These are phyloP conservation scores for Colletotrichum echinochloae DNA, from an alignment of 2,329 filamentous ascomycete genomes.

Conservation along the genomic window DNA sequence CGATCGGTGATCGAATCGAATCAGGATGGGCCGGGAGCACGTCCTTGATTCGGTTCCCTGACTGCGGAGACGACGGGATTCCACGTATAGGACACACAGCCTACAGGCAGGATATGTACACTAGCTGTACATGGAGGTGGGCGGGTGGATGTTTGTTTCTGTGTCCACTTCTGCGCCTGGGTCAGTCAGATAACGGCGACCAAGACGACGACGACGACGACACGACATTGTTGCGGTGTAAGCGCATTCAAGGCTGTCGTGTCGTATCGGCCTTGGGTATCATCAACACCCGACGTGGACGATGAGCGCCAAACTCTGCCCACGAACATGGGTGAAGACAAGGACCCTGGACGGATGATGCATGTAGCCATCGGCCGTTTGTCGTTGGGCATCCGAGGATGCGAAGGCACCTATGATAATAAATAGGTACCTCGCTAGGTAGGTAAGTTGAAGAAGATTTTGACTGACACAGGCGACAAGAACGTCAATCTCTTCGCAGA, in stretches of 20 bases:
- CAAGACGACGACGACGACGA: conserved; percentile 1
- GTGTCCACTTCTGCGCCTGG: conserved; percentile 23
- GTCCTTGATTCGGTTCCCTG: conserved; percentile 25
- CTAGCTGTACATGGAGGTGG: too few species aligned
- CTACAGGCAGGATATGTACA: too few species aligned
- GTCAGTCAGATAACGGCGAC: conserved; percentile 3
- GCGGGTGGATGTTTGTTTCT: conserved; percentile 24
- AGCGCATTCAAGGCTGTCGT: conserved; percentile 5
- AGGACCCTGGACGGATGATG: neutral
- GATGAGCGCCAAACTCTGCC: neutral
- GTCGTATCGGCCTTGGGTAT: neutral
- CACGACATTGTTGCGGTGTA: conserved; percentile 27
- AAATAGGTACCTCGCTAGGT: too few species aligned
- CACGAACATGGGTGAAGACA: neutral
- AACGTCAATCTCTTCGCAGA: conserved; percentile 1
- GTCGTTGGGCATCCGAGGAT: neutral
- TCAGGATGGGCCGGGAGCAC: conserved; percentile 26
- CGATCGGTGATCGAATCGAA: conserved; percentile 35
- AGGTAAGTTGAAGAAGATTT: neutral
- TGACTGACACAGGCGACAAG: neutral
- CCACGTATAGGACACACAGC: too few species aligned
- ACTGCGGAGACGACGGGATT: conserved; percentile 29
- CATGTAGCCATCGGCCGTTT: neutral
- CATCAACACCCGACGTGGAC: neutral
- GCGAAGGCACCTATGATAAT: neutral